A percentile compares a stretch with the other conserved stretches of the same genome.
Evolutionary conservation across 2,329 filamentous ascomycete genomes (phyloP).

Genomic region (Ascochyta pisi): DNA sequence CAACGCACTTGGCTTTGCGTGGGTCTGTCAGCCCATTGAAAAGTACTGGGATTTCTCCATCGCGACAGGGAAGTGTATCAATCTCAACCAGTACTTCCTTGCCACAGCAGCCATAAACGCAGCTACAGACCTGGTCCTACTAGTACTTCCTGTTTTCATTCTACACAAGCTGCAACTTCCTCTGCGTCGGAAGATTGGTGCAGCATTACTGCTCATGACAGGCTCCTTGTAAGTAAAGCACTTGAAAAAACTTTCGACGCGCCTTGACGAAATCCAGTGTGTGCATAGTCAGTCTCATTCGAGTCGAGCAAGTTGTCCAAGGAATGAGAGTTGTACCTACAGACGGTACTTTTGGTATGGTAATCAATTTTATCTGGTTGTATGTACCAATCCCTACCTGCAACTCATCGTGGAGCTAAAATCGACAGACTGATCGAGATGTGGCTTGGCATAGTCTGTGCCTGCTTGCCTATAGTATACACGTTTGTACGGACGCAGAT

Average conservation of each 20-base stretch:
- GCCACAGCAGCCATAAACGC: slow-evolving; percentile 25
- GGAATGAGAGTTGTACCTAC: slow-evolving; percentile 14
- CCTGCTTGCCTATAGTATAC: slow-evolving; percentile 22
- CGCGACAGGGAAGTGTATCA: slow-evolving; percentile 18
- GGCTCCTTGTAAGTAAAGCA: slow-evolving; percentile 23
- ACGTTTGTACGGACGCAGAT: slow-evolving; percentile 13
- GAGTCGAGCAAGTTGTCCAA: slow-evolving; percentile 15
- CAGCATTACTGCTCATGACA: slow-evolving; percentile 23
- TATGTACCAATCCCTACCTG: background rate
- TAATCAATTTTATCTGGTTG: slow-evolving; percentile 27
- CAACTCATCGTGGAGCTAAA: background rate
- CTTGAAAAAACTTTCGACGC: background rate
- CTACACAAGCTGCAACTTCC: slow-evolving; percentile 28
- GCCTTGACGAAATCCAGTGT: slow-evolving; percentile 16
- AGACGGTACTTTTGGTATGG: slow-evolving; percentile 26
- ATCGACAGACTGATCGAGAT: slow-evolving; percentile 18
- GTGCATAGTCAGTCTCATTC: slow-evolving; percentile 24
- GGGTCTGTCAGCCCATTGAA: slow-evolving; percentile 24
- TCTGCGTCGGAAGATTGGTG: slow-evolving; percentile 20
- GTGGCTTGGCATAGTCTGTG: slow-evolving; percentile 27
- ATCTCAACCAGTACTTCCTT: slow-evolving; percentile 22
- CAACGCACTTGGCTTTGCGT: slow-evolving; percentile 22
- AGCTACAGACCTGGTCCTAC: slow-evolving; percentile 18
- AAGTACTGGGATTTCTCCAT: slow-evolving; percentile 29
- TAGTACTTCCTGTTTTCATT: slow-evolving; percentile 28